Conservation (phyloP, 2,329 filamentous ascomycete genomes). For the Aspergillus pseudoterreus region DNA sequence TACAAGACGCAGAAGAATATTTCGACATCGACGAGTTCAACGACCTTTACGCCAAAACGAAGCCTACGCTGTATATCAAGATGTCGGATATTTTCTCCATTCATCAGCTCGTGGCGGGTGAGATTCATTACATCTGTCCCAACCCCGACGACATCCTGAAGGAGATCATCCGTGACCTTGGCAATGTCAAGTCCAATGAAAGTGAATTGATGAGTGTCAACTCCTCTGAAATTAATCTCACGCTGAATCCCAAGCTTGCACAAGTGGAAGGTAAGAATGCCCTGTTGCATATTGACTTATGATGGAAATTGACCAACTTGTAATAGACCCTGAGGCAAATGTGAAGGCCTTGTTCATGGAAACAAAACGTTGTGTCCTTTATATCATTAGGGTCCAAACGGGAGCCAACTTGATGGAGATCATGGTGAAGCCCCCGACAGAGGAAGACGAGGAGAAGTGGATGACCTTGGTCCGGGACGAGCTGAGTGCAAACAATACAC, state of each 20-base stretch:
- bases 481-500: slow-evolving; percentile 63
- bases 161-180: slow-evolving; percentile 88
- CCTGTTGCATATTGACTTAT: not conserved
- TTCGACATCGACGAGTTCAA: slow-evolving; percentile 99
- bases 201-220: slow-evolving; percentile 85
- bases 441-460: slow-evolving; percentile 90
- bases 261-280: slow-evolving; percentile 63
- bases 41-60: slow-evolving; percentile 91
- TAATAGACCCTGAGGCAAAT: slow-evolving; percentile 78
- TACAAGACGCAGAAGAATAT: slow-evolving; percentile 81
- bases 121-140: slow-evolving; percentile 74
- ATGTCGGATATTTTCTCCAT: slow-evolving; percentile 97
- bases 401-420: slow-evolving; percentile 93
- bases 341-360: slow-evolving; percentile 95
- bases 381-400: slow-evolving; percentile 95
- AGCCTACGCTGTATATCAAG: slow-evolving; percentile 98
- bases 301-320: slow-evolving; percentile 12
- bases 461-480: slow-evolving; percentile 76
- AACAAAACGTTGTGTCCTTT: slow-evolving; percentile 93
- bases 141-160: slow-evolving; percentile 80
- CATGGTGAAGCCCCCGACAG: slow-evolving; percentile 79
- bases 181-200: slow-evolving; percentile 94
- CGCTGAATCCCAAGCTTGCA: slow-evolving; percentile 82
- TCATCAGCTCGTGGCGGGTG: slow-evolving; percentile 78
- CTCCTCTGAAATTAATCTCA: slow-evolving; percentile 85